Evolutionary conservation across 352 stramenopile genomes (phyloP).

Genomic region (Pythium brassicae): DNA sequence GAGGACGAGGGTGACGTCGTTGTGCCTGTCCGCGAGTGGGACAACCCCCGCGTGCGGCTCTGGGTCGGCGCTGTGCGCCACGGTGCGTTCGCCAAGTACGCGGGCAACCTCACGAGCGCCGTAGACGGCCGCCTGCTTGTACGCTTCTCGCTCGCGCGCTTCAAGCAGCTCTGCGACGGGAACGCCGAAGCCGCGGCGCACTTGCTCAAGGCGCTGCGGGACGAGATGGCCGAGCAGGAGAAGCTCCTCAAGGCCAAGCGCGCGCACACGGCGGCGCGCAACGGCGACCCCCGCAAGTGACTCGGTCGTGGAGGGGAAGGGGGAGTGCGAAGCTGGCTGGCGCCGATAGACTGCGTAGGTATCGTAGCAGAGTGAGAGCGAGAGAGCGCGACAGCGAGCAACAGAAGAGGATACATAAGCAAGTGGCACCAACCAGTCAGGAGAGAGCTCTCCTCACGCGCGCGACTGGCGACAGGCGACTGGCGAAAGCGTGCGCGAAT

Average conservation of each 20-base stretch:
- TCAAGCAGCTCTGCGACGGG: conserved; percentile 65
- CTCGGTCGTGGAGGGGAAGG: neutral
- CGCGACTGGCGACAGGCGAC: neutral
- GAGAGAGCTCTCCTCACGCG: too few relatives aligned
- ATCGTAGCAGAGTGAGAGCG: too few relatives aligned
- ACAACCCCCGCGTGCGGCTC: conserved; percentile 38
- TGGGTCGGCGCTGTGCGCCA: conserved; percentile 52
- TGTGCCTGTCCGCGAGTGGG: conserved; percentile 56
- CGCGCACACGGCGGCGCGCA: conserved; percentile 33
- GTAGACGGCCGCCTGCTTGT: conserved; percentile 56
- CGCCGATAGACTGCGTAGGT: conserved; percentile 3
- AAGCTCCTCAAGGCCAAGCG: conserved; percentile 50
- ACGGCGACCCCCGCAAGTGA: neutral
- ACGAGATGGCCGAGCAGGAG: conserved; percentile 49
- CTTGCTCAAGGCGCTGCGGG: conserved; percentile 52
- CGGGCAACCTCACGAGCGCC: conserved; percentile 31
- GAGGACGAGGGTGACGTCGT: conserved; percentile 27
- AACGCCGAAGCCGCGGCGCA: conserved; percentile 50
- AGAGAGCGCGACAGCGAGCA: too few relatives aligned
- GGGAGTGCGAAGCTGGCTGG: too few relatives aligned
- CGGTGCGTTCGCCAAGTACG: conserved; percentile 50
- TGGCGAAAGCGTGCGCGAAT: neutral
- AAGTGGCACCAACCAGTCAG: too few relatives aligned
- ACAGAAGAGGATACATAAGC: too few relatives aligned
- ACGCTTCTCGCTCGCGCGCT: conserved; percentile 54